Evolutionary conservation across 2,329 filamentous ascomycete species (phyloP), one percentile per base, ranked within the genome.

Genomic region (Teratosphaeriaceae sp.): DNA sequence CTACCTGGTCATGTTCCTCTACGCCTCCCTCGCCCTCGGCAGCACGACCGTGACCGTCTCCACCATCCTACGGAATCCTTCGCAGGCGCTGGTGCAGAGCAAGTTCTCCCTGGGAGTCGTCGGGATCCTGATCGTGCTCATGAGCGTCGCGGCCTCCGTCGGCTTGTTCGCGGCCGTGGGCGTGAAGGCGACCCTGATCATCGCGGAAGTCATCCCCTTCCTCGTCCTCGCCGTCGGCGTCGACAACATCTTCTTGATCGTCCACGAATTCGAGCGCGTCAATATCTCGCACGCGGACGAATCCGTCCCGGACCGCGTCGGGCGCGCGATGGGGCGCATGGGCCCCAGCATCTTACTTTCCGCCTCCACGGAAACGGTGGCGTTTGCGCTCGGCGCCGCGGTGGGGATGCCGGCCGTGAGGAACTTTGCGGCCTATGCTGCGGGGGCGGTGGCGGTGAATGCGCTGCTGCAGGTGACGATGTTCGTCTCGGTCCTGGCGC

Each of bases 1-100:
- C 73, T 98, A 98, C 67, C 76, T 97, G 50, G 87, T 96, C 70
- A 98, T 98, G 92, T 98, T 98, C 66, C 69, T 98, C 49, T 98
- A 98, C 60, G 92, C 89, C 3, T 97, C 90, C 5, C 69, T 98
- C 41, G 89, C 92, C 0, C 74, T 98, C 0, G 92, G 92, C 1
- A 95, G 89, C 1, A 92, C 86, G 0, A 88, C 85, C 5, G 72
- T 94, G 44, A 86, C 83, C 1, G 69, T 89, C 45, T 79, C 77
- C 53, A 85, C 90, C 44, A 69, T 97, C 35, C 67, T 95, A 38
- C 79, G 78, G 40, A 94, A 94, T 58, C 89, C 90, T 1, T 78
- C 86, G 11, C 83, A 87, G 40, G 82, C 87, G 2, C 70, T 98
- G 2, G 90, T 98, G 1, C 88, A 97, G 65, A 96, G 89, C 56